Evolutionary conservation across 805 yeast genomes (phyloP).

Genomic region (Yamadazyma phyllophila): DNA sequence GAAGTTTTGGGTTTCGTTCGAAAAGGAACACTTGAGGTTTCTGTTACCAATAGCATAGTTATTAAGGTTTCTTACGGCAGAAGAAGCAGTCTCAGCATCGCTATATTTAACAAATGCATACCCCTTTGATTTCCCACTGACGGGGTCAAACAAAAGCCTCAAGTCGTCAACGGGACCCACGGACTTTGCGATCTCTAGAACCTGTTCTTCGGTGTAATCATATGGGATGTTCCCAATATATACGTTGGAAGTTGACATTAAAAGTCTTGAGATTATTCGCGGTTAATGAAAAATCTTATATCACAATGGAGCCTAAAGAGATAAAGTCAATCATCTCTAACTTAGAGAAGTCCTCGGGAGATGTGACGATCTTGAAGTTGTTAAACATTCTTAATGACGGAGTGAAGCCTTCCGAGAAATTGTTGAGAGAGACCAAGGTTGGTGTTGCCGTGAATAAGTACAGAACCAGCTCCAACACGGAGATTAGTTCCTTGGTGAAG

Average conservation of each 20-base stretch:
- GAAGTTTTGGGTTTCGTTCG: slow-evolving; percentile 30
- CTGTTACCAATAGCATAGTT: slow-evolving; percentile 66
- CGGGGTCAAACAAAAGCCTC: slow-evolving; percentile 78
- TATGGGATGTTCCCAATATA: slow-evolving; percentile 88
- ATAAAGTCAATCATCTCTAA: slow-evolving; percentile 65
- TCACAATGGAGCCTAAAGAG: slow-evolving; percentile 65
- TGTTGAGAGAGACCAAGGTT: slow-evolving; percentile 90
- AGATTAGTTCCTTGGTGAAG: slow-evolving; percentile 71
- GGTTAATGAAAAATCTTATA: slow-evolving; percentile 1
- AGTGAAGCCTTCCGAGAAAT: slow-evolving; percentile 78
- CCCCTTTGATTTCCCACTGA: slow-evolving; percentile 89
- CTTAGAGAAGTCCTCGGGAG: slow-evolving; percentile 69
- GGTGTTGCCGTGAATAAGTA: slow-evolving; percentile 94
- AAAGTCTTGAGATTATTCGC: background rate
- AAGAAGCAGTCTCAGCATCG: slow-evolving; percentile 81
- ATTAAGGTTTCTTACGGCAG: slow-evolving; percentile 86
- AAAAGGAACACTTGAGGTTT: slow-evolving; percentile 61
- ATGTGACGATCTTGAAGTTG: slow-evolving; percentile 61
- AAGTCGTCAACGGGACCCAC: slow-evolving; percentile 84
- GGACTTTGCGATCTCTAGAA: slow-evolving; percentile 77
- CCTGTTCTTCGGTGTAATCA: slow-evolving; percentile 91
- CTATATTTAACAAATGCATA: slow-evolving; percentile 83
- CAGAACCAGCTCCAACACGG: slow-evolving; percentile 63
- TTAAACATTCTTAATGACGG: slow-evolving; percentile 64
- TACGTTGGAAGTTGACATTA: slow-evolving; percentile 29